These are phyloP conservation scores for Hippophae tibetana DNA, from an alignment of 306 rosid genomes.

Conservation along the genomic window DNA sequence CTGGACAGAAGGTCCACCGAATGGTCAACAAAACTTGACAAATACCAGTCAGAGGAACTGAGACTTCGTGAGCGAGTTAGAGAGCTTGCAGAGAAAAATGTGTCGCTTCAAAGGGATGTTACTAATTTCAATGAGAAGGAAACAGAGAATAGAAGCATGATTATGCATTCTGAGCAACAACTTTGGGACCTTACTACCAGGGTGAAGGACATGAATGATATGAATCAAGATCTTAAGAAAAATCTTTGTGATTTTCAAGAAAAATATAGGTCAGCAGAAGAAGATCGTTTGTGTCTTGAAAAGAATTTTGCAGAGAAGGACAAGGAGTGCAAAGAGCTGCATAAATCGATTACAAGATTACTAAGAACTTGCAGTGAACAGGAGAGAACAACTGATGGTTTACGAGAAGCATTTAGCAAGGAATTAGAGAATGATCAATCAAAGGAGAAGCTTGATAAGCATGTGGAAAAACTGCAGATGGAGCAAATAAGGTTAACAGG, in stretches of 20 bases:
- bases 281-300: slow-evolving; percentile 41
- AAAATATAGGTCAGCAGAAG: slow-evolving; percentile 46
- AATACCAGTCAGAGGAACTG: slow-evolving; percentile 74
- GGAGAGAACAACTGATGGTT: slow-evolving; percentile 73
- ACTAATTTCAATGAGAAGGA: slow-evolving; percentile 62
- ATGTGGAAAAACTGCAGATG: slow-evolving; percentile 48
- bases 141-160: slow-evolving; percentile 43
- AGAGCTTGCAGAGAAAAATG: slow-evolving; percentile 98
- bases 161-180: slow-evolving; percentile 49
- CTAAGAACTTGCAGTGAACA: slow-evolving; percentile 79
- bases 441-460: slow-evolving; percentile 47
- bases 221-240: slow-evolving; percentile 46
- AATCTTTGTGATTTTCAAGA: slow-evolving; percentile 53
- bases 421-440: slow-evolving; percentile 37
- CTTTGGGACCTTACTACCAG: slow-evolving; percentile 40
- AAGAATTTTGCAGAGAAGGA: slow-evolving; percentile 68
- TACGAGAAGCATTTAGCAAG: slow-evolving; percentile 48
- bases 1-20: slow-evolving; percentile 93
- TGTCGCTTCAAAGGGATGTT: slow-evolving; percentile 85
- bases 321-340: slow-evolving; percentile 76
- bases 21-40: slow-evolving; percentile 89
- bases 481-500: slow-evolving; percentile 81
- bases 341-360: slow-evolving; percentile 60
- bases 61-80: slow-evolving; percentile 91
- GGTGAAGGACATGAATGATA: slow-evolving; percentile 43